Evolutionary conservation across 108 stramenopile species (phyloP), one percentile per base, ranked within the genome.

Genomic region (Poteriospumella lacustris): DNA sequence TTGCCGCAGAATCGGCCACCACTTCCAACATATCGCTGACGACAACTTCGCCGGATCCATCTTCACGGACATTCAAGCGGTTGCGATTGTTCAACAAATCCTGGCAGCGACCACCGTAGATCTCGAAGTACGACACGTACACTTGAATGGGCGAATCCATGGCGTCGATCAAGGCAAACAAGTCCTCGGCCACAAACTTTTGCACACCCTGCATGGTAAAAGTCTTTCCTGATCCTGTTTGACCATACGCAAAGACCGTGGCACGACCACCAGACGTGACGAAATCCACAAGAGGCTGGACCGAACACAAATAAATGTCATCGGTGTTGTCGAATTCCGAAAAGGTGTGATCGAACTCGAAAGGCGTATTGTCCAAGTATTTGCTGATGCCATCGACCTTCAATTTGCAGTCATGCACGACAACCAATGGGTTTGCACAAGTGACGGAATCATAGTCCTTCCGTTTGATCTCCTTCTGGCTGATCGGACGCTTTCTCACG

Each of bases 301-400:
- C 93, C 5, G 93, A 91, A 58, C 84, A 78, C 15, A 68, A 39
- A 80, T 97, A 99, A 24, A 99, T 85, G 40, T 92, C 83, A 43
- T 83, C 82, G 39, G 83, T 85, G 34, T 31, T 29, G 36, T 78
- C 81, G 1, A 81, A 79, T 39, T 85, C 84, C 39, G 58, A 76
- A 31, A 85, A 85, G 43, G 84, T 81, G 82, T 97, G 94, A 84
- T 99, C 98, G 76, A 99, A 95, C 38, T 83, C 80, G 84, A 99
- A 99, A 9, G 89, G 85, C 39, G 85, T 89, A 78, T 96, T 94
- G 70, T 96, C 94, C 39, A 96, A 82, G 80, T 97, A 99, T 84
- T 99, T 99, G 60, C 90, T 90, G 58, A 97, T 97, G 2, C 98
- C 96, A 85, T 99, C 98, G 24, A 99, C 98, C 42, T 90, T 84